Evolutionary conservation across 2,329 filamentous ascomycete genomes (phyloP).

Genomic region (Penicillium psychrosexuale): DNA sequence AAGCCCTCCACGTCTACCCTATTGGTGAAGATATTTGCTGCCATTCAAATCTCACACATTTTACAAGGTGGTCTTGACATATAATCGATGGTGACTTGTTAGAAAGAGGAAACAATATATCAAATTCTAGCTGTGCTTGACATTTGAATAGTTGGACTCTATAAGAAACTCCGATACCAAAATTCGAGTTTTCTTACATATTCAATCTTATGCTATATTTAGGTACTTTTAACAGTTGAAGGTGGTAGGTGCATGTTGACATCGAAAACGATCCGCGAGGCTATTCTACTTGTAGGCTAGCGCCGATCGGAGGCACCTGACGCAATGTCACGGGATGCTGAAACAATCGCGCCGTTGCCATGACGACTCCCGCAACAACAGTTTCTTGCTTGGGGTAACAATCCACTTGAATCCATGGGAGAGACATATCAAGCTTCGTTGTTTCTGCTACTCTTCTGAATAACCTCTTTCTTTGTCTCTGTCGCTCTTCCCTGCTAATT

Average conservation of each 20-base stretch:
- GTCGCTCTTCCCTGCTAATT: conserved; percentile 6
- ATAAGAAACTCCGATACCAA: not conserved
- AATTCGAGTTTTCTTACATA: not conserved
- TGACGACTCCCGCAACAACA: conserved; percentile 36
- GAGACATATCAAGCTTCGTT: conserved; percentile 23
- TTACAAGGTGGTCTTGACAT: no score
- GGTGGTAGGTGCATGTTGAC: conserved; percentile 2
- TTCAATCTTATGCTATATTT: not conserved
- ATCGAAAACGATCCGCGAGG: not conserved
- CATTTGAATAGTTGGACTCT: not conserved
- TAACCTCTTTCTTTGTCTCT: conserved; percentile 11
- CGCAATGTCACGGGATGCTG: conserved; percentile 13
- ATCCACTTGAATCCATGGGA: conserved; percentile 26
- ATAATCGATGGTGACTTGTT: no score
- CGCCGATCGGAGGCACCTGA: conserved; percentile 15
- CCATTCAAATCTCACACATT: no score
- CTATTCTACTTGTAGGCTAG: conserved; percentile 14
- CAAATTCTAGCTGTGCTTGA: no score
- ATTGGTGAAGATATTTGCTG: no score
- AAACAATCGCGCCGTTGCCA: conserved; percentile 25
- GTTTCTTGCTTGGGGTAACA: conserved; percentile 27
- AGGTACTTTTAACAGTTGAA: not conserved
- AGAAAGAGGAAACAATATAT: no score
- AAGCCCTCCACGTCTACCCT: no score
- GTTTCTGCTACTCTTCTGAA: conserved; percentile 13